A percentile compares a stretch with the other conserved stretches of the same genome.
Evolutionary conservation across 106 monocot genomes (phyloP).

Genomic region (Cymbidium sinense): DNA sequence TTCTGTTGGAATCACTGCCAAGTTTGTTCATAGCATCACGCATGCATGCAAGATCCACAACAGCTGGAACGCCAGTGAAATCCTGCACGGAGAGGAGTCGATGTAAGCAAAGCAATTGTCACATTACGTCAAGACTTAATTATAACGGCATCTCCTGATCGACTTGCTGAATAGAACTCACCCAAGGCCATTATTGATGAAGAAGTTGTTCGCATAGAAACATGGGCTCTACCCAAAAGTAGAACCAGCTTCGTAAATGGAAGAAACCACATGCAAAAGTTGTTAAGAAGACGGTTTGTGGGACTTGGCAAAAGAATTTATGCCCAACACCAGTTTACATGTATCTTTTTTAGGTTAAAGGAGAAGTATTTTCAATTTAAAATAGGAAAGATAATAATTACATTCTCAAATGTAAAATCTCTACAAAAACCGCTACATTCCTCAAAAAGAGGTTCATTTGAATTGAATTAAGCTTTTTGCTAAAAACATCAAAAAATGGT

Average conservation of each 20-base stretch:
- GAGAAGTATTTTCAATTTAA: too few species aligned
- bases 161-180: background rate
- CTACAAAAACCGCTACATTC: background rate
- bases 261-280: background rate
- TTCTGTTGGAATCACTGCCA: slow-evolving; percentile 72
- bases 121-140: background rate
- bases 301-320: background rate
- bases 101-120: background rate
- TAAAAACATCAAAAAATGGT: background rate
- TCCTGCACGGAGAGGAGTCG: slow-evolving; percentile 30
- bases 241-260: background rate
- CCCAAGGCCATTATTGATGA: background rate
- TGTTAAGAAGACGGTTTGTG: background rate
- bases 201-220: background rate
- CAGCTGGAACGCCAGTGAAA: slow-evolving; percentile 93
- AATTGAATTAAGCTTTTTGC: background rate
- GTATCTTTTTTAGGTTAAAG: background rate
- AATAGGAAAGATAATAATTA: background rate
- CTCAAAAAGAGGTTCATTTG: background rate
- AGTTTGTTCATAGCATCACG: slow-evolving; percentile 85
- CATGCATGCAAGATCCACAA: slow-evolving; percentile 92
- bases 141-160: background rate
- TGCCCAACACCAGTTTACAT: background rate
- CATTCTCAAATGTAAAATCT: background rate
- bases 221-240: background rate